phyloP scores from a whole-genome alignment of 495 filamentous ascomycete genomes.

The Aspergillus hancockii region DNA sequence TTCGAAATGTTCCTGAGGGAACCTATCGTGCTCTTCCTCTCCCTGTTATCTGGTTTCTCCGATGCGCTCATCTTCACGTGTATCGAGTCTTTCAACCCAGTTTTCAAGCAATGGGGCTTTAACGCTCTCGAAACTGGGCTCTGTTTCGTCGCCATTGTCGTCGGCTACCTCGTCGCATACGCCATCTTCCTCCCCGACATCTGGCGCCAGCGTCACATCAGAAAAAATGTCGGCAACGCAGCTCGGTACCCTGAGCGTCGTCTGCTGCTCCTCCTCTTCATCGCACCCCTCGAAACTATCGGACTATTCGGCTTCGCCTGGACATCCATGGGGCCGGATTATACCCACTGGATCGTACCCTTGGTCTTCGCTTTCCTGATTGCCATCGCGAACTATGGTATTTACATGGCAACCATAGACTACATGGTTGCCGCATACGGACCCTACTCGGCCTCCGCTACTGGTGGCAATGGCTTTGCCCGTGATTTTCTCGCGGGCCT shows the following conservation, averaged over 20 bases:
- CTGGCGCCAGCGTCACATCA: conserved; percentile 46
- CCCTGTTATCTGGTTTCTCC: conserved; percentile 72
- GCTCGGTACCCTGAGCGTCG: conserved; percentile 59
- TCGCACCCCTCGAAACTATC: conserved; percentile 64
- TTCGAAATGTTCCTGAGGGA: conserved; percentile 80
- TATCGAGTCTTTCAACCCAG: conserved; percentile 65
- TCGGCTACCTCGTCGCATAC: conserved; percentile 69
- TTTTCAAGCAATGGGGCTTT: conserved; percentile 68
- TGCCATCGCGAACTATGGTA: conserved; percentile 68
- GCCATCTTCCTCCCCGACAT: conserved; percentile 65
- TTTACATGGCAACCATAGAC: conserved; percentile 81
- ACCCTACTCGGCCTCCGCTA: conserved; percentile 75
- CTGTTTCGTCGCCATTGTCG: conserved; percentile 61
- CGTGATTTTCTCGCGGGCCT: conserved; percentile 50
- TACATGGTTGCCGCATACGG: conserved; percentile 86
- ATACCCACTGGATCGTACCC: conserved; percentile 62
- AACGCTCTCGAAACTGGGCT: conserved; percentile 55
- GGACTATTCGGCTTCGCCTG: conserved; percentile 71
- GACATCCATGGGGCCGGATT: conserved; percentile 61
- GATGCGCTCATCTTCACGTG: conserved; percentile 84
- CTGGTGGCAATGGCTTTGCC: conserved; percentile 65
- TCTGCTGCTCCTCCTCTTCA: conserved; percentile 58
- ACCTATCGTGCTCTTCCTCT: conserved; percentile 72
- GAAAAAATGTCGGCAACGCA: conserved; percentile 47
- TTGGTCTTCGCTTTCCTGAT: conserved; percentile 62